A percentile compares a stretch with the other conserved stretches of the same genome.
phyloP scores from a whole-genome alignment of 2,329 filamentous ascomycete species.

The Apiospora arundinis region DNA sequence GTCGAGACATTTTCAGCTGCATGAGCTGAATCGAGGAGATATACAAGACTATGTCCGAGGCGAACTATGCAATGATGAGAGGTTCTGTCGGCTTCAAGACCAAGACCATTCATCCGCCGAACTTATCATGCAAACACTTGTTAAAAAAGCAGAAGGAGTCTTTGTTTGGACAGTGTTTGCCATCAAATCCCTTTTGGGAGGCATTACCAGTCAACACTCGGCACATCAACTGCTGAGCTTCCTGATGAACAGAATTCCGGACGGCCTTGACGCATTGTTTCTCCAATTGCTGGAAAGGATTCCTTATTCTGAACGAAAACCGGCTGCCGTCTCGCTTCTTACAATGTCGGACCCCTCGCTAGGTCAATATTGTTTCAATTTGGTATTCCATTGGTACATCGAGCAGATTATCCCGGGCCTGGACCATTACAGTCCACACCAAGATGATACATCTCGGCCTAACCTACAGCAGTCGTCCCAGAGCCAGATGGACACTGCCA shows the following conservation, averaged over 20 bases:
- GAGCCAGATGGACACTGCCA: neutral
- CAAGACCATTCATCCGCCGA: neutral
- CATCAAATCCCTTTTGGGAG: neutral
- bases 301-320: neutral
- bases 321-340: neutral
- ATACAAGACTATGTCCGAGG: neutral
- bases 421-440: neutral
- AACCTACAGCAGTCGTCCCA: neutral
- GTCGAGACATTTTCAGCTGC: neutral
- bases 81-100: neutral
- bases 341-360: neutral
- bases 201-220: neutral
- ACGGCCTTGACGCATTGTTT: neutral
- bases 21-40: neutral
- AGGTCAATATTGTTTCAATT: too few relatives aligned
- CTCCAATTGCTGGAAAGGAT: neutral
- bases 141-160: neutral
- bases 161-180: neutral
- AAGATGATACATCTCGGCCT: neutral
- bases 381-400: slow-evolving; percentile 1
- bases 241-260: neutral
- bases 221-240: neutral
- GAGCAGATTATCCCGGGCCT: neutral
- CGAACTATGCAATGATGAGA: neutral
- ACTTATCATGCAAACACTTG: neutral